Conservation (phyloP, 1,139 yeast genomes). For the Pichia sp. region DNA sequence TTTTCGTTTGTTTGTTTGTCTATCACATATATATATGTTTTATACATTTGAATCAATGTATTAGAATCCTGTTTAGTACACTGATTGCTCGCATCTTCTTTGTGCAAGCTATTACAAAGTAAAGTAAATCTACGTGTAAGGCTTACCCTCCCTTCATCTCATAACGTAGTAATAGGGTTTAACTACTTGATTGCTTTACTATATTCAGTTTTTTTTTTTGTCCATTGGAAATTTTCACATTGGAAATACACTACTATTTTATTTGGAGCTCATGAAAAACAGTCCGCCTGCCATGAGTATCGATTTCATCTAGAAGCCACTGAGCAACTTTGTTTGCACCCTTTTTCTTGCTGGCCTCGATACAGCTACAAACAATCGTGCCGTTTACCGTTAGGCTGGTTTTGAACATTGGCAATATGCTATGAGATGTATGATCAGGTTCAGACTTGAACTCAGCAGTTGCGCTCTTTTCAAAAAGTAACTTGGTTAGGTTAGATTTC, state of each 20-base stretch:
- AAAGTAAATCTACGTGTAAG: too few relatives aligned
- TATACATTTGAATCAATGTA: too few relatives aligned
- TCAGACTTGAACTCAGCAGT: slow-evolving; percentile 39
- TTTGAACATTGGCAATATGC: slow-evolving; percentile 30
- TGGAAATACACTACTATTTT: background rate
- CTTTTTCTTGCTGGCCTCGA: slow-evolving; percentile 42
- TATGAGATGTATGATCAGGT: slow-evolving; percentile 32
- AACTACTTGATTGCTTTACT: too few relatives aligned
- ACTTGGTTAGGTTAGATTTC: slow-evolving; percentile 8
- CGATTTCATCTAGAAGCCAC: slow-evolving; percentile 37
- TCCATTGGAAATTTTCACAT: background rate
- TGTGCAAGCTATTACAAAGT: too few relatives aligned
- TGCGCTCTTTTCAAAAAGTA: slow-evolving; percentile 40
- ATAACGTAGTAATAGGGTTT: too few relatives aligned
- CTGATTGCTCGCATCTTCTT: too few relatives aligned
- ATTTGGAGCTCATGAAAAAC: slow-evolving; percentile 17
- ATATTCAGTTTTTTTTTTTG: background rate
- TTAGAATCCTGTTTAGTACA: too few relatives aligned
- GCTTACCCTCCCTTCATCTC: too few relatives aligned
- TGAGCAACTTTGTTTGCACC: slow-evolving; percentile 49
- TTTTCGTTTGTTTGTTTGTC: slow-evolving; percentile 8
- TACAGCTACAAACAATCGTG: slow-evolving; percentile 38
- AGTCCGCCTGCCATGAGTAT: slow-evolving; percentile 13
- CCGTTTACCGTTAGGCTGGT: slow-evolving; percentile 41
- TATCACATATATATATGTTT: slow-evolving; percentile 8